phyloP scores from a whole-genome alignment of 345 rosid genomes.

The Arabidopsis arenosa region DNA sequence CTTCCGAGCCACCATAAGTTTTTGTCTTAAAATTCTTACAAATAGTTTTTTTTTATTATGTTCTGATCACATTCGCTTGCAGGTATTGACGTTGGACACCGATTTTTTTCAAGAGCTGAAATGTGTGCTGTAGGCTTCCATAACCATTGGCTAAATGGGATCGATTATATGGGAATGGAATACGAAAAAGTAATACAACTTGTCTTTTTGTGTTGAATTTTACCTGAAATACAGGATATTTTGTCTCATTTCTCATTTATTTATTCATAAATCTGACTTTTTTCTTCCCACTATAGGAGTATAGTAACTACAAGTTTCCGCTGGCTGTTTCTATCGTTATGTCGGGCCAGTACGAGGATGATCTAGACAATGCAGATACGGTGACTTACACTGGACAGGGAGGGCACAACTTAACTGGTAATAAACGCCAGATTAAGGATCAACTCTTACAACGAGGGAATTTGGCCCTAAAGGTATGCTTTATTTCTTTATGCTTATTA shows the following conservation, averaged over 20 bases:
- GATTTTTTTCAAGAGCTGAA: constrained; percentile 89
- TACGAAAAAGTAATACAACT: constrained; percentile 54
- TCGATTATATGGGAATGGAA: constrained; percentile 76
- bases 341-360: constrained; percentile 98
- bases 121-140: constrained; percentile 93
- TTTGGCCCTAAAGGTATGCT: constrained; percentile 85
- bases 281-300: constrained; percentile 52
- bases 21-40: not conserved
- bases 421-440: constrained; percentile 83
- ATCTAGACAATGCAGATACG: constrained; percentile 89
- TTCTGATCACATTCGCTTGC: constrained; percentile 33
- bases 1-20: constrained; percentile 11
- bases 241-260: not conserved
- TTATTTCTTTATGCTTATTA: not conserved
- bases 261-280: not conserved
- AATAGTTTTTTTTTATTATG: not conserved
- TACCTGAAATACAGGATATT: not conserved
- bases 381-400: constrained; percentile 96
- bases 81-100: constrained; percentile 92
- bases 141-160: constrained; percentile 94
- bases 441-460: constrained; percentile 80
- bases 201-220: not conserved
- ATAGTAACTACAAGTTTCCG: constrained; percentile 59
- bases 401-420: constrained; percentile 79
- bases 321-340: constrained; percentile 76